These are phyloP conservation scores for Pleurotus eryngii DNA, from an alignment of 768 basidiomycete species.

Conservation along the genomic window DNA sequence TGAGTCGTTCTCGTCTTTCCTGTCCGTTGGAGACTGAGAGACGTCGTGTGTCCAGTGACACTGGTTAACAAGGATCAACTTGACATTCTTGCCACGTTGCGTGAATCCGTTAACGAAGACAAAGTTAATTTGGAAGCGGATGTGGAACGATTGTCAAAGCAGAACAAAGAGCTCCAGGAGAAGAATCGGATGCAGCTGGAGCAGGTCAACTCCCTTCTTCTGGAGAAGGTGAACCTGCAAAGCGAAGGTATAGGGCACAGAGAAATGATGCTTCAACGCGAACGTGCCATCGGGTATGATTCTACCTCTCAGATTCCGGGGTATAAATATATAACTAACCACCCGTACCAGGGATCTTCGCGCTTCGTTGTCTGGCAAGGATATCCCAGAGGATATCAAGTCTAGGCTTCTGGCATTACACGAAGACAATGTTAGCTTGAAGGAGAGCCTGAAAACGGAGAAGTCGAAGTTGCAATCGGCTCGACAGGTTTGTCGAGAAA, in stretches of 20 bases:
- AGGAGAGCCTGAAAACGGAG: conserved; percentile 65
- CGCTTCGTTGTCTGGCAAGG: conserved; percentile 71
- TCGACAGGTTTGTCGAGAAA: conserved; percentile 10
- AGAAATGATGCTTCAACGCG: conserved; percentile 82
- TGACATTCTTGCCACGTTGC: conserved; percentile 80
- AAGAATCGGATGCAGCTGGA: conserved; percentile 91
- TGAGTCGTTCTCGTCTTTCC: conserved; percentile 35
- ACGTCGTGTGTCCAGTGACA: conserved; percentile 50
- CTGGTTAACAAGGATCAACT: conserved; percentile 92
- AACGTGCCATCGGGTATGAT: conserved; percentile 76
- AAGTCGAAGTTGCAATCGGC: conserved; percentile 82
- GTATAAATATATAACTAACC: background rate
- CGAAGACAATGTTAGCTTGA: conserved; percentile 69
- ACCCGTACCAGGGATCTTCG: conserved; percentile 60
- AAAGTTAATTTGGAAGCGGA: conserved; percentile 74
- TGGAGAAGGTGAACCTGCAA: conserved; percentile 91
- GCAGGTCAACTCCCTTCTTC: conserved; percentile 76
- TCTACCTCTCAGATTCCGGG: background rate
- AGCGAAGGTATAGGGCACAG: conserved; percentile 87
- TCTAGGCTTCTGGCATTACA: conserved; percentile 69
- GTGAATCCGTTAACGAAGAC: conserved; percentile 88
- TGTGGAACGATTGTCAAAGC: conserved; percentile 56
- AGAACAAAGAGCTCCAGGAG: conserved; percentile 69
- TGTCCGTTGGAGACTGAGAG: background rate
- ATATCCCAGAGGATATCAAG: conserved; percentile 81